phyloP scores from a whole-genome alignment of 805 yeast species.

The Yamadazyma paraphyllophila region DNA sequence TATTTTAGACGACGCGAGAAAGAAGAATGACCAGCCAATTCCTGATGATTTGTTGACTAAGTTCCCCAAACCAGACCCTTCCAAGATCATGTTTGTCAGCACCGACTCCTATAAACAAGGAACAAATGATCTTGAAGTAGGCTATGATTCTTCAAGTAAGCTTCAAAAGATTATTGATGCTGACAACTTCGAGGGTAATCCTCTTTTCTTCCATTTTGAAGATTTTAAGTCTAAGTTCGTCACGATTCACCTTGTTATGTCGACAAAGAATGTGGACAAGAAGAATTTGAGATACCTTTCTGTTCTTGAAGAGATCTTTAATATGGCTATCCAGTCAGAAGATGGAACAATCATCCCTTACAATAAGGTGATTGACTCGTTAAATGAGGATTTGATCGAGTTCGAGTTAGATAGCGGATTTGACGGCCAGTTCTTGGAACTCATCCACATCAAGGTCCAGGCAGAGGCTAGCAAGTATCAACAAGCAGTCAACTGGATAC shows the following conservation, averaged over 20 bases:
- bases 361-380: constrained; percentile 70
- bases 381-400: constrained; percentile 72
- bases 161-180: constrained; percentile 16
- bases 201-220: constrained; percentile 75
- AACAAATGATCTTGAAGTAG: constrained; percentile 34
- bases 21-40: constrained; percentile 68
- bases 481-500: constrained; percentile 75
- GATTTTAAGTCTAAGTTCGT: constrained; percentile 77
- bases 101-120: constrained; percentile 67
- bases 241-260: constrained; percentile 59
- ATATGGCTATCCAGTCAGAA: constrained; percentile 66
- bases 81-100: constrained; percentile 66
- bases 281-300: constrained; percentile 62
- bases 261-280: constrained; percentile 52
- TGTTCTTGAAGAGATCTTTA: constrained; percentile 61
- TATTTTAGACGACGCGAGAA: constrained; percentile 60
- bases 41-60: constrained; percentile 62
- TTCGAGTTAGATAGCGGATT: constrained; percentile 56
- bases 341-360: constrained; percentile 51
- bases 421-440: constrained; percentile 62
- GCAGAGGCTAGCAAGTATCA: constrained; percentile 61
- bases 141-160: constrained; percentile 21
- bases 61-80: constrained; percentile 74
- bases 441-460: constrained; percentile 58
- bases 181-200: constrained; percentile 43